A percentile compares a stretch with the other conserved stretches of the same genome.
phyloP scores from a whole-genome alignment of 306 rosid genomes.

The Calophaca sinica region DNA sequence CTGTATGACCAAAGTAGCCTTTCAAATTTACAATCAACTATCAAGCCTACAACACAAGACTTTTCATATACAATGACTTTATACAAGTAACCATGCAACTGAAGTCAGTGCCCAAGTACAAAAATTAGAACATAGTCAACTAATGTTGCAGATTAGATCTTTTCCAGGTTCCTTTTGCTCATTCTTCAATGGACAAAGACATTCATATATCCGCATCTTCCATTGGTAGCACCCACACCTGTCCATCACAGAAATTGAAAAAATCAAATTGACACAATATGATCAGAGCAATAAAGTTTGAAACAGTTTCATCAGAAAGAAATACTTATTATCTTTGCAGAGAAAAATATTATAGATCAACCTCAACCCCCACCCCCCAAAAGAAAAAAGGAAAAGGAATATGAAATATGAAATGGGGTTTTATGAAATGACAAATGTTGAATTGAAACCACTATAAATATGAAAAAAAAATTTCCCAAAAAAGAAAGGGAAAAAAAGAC shows the following conservation, averaged over 20 bases:
- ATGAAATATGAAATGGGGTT: neutral
- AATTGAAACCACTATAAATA: neutral
- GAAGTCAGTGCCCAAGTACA: slow-evolving; percentile 55
- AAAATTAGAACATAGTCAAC: slow-evolving; percentile 41
- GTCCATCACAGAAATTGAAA: slow-evolving; percentile 75
- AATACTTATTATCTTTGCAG: slow-evolving; percentile 1
- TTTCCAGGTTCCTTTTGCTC: slow-evolving; percentile 60
- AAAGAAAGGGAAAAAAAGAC: neutral
- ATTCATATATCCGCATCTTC: slow-evolving; percentile 79
- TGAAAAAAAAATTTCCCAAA: neutral
- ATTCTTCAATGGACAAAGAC: slow-evolving; percentile 85
- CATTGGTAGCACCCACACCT: slow-evolving; percentile 82
- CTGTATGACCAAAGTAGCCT: slow-evolving; percentile 39
- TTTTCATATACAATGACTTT: slow-evolving; percentile 50
- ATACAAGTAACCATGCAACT: slow-evolving; percentile 49
- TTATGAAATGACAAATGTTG: neutral
- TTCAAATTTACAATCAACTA: slow-evolving; percentile 39
- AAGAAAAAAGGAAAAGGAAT: neutral
- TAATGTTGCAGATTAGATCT: slow-evolving; percentile 55
- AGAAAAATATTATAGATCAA: slow-evolving; percentile 19
- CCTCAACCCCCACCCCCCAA: neutral
- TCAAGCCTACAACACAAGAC: slow-evolving; percentile 42
- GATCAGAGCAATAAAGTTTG: slow-evolving; percentile 17
- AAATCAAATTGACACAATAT: slow-evolving; percentile 80
- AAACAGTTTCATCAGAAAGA: slow-evolving; percentile 6